Conservation (phyloP, 2,329 filamentous ascomycete genomes). For the Trichoderma semiorbis region DNA sequence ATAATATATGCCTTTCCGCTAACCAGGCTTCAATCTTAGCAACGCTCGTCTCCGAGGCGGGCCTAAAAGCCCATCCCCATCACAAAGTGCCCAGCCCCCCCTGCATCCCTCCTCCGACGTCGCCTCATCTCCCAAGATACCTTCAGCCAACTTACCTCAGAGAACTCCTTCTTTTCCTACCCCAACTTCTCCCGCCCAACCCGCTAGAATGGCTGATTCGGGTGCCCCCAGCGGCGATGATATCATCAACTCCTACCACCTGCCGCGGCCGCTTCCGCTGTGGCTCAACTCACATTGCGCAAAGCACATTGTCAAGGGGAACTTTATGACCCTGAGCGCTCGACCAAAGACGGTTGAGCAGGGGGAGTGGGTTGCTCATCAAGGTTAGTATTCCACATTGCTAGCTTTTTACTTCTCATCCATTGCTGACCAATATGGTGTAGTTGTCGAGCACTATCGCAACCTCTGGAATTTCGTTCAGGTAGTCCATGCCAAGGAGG, state of each 20-base stretch:
- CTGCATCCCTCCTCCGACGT: constrained; percentile 44
- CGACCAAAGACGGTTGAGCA: constrained; percentile 90
- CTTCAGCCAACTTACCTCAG: constrained; percentile 48
- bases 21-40: constrained; percentile 31
- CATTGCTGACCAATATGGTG: constrained; percentile 7
- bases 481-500: constrained; percentile 82
- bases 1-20: not conserved
- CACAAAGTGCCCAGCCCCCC: constrained; percentile 41
- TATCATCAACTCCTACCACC: constrained; percentile 56
- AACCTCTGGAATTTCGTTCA: constrained; percentile 86
- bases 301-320: constrained; percentile 90
- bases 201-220: constrained; percentile 65
- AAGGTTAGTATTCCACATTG: constrained; percentile 58
- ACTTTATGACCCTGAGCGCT: constrained; percentile 93
- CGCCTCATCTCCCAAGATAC: constrained; percentile 23
- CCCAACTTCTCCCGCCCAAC: constrained; percentile 62
- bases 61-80: constrained; percentile 50
- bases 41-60: constrained; percentile 58
- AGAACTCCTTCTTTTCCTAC: constrained; percentile 60
- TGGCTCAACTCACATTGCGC: constrained; percentile 74
- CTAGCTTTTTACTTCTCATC: not conserved
- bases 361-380: constrained; percentile 94
- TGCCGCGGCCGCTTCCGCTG: constrained; percentile 64
- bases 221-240: constrained; percentile 51
- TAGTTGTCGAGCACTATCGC: constrained; percentile 90